Percentiles rank a stretch among this genome's conserved stretches.
phyloP scores from a whole-genome alignment of 495 filamentous ascomycete genomes.

The Talaromyces stipitatus region DNA sequence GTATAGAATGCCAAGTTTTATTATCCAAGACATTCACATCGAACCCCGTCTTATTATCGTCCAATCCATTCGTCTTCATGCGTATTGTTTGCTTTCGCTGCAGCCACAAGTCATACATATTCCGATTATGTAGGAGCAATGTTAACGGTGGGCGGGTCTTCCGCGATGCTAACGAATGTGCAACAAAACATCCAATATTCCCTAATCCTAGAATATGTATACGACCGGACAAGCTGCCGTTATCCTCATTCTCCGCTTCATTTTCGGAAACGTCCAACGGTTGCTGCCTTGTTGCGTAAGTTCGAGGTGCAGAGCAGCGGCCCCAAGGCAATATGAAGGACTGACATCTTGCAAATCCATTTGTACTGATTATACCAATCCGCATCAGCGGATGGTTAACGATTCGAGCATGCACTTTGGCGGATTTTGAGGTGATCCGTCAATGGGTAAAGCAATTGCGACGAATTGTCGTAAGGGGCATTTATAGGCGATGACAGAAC shows the following conservation, averaged over 20 bases:
- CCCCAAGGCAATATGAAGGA: neutral
- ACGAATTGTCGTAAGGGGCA: neutral
- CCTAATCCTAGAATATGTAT: slow-evolving; percentile 56
- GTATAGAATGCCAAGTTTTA: slow-evolving; percentile 24
- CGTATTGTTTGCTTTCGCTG: slow-evolving; percentile 21
- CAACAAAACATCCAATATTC: slow-evolving; percentile 52
- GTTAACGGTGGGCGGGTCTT: slow-evolving; percentile 53
- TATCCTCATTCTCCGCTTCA: slow-evolving; percentile 8
- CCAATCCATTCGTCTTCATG: slow-evolving; percentile 27
- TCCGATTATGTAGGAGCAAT: slow-evolving; percentile 40
- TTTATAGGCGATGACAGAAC: neutral
- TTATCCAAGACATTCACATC: slow-evolving; percentile 30
- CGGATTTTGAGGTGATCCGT: slow-evolving; percentile 4
- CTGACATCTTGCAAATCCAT: slow-evolving; percentile 1
- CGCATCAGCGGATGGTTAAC: slow-evolving; percentile 32
- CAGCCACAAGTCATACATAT: slow-evolving; percentile 20
- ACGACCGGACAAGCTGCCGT: slow-evolving; percentile 27
- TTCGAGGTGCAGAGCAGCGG: neutral
- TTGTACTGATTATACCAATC: slow-evolving; percentile 14
- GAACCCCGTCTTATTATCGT: slow-evolving; percentile 34
- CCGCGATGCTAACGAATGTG: slow-evolving; percentile 49
- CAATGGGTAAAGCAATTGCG: neutral
- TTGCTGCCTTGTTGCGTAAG: neutral
- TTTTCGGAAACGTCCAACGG: neutral
- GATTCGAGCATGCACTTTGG: slow-evolving; percentile 31